These are phyloP conservation scores for Penicillium herquei DNA, from an alignment of 495 filamentous ascomycete species.

Conservation along the genomic window DNA sequence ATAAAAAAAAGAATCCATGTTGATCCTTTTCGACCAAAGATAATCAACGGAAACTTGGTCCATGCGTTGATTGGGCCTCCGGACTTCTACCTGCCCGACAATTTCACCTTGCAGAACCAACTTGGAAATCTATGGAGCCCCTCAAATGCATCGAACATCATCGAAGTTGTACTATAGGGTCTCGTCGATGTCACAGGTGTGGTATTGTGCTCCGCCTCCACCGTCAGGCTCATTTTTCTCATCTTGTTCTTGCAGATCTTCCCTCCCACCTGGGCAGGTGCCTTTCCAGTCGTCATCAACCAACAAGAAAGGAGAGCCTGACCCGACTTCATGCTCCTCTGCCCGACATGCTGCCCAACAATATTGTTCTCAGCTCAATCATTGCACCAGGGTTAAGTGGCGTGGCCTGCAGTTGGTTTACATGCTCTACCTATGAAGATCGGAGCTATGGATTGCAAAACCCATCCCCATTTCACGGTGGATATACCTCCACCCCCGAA, in stretches of 20 bases:
- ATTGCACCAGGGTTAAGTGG: constrained; percentile 18
- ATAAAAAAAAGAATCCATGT: not conserved
- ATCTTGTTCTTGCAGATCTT: constrained; percentile 22
- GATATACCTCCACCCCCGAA: constrained; percentile 4
- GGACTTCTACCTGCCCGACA: constrained; percentile 13
- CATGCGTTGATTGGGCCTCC: constrained; percentile 27
- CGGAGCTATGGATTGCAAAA: constrained; percentile 12
- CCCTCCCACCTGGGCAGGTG: not conserved
- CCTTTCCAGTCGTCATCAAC: constrained; percentile 15
- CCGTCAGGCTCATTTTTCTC: constrained; percentile 18
- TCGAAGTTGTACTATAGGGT: not conserved
- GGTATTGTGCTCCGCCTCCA: constrained; percentile 16
- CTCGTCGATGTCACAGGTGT: constrained; percentile 16
- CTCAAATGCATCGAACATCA: not conserved
- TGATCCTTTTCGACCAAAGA: constrained; percentile 11
- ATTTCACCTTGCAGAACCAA: not conserved
- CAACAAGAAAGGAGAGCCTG: constrained; percentile 13
- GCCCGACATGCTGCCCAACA: constrained; percentile 43
- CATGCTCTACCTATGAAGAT: constrained; percentile 14
- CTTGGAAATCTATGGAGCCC: not conserved
- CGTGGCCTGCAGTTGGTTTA: constrained; percentile 3
- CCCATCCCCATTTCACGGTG: constrained; percentile 9
- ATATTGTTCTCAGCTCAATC: constrained; percentile 2
- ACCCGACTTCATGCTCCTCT: constrained; percentile 16
- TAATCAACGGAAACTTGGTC: constrained; percentile 12